Base-by-base conservation (phyloP, 2,329 filamentous ascomycete genomes). In the Cercospora canescens region DNA sequence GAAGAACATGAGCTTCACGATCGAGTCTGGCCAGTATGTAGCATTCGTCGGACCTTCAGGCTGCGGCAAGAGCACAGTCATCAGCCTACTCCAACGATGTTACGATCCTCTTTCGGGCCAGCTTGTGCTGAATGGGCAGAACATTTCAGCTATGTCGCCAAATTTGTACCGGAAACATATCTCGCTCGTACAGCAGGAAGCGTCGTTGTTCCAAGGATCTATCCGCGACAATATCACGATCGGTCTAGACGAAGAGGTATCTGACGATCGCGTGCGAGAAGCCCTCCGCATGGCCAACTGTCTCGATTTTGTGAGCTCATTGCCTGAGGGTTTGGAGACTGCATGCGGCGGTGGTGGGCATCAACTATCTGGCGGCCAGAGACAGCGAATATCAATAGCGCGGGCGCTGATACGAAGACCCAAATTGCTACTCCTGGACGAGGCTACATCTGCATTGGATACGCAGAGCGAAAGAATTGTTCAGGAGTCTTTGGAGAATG, bases 401-500 rank as follows among this genome's bases (percentile, higher is more conserved):
- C 78, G 85, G 4, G 85, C 85, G 0, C 74, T 88, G 4, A 78
- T 87, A 4, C 79, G 85, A 0, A 79, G 82, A n/a, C 85, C 85
- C 0, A 73, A 76, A 7, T 72, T 88, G 6, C 74, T 88, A 2
- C 76, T 89, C 0, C 77, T 89, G 0, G 87, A 89, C 59, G 86
- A 89, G 73, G 86, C 87, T 3, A 88, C 86, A 0, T 83, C 80
- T 3, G 83, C 81, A 63, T 80, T 92, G 0, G 89, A 92, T 70
- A 87, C 87, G 0, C 85, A 89, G 72, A 87, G 85, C 0, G 89
- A 91, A 74, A 85, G 85, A 69, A 79, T 88, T 0, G 87, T 92
- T 8, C 88, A 93, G 76, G 81, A 81, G 0, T 89, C 90, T 0
- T 87, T 94, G 73, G 88, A 92, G 26, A 64, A 72, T 24, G 80